Conservation (phyloP, 1,139 yeast genomes). For the Barnettozyma hawaiiensis region DNA sequence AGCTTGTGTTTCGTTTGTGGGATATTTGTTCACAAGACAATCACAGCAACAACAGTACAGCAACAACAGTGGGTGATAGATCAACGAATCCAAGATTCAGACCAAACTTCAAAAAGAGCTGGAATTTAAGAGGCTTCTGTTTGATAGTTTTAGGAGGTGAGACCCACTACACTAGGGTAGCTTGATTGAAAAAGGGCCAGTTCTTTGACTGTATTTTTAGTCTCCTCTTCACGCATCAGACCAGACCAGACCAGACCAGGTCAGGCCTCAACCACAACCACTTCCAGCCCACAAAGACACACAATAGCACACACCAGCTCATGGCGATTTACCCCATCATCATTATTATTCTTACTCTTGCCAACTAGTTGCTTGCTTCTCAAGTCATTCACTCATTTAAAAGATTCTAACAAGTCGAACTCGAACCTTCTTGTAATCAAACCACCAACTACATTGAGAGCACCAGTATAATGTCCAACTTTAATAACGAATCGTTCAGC, state of each 20-base stretch:
- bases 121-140: background rate
- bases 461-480: conserved; percentile 3
- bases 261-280: too few species aligned
- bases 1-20: background rate
- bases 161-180: too few species aligned
- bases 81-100: background rate
- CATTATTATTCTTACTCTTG: too few species aligned
- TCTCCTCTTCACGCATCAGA: background rate
- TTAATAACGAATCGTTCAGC: background rate
- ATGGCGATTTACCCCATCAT: background rate
- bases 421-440: background rate
- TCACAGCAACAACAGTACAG: background rate
- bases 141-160: background rate
- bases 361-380: background rate
- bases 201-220: background rate
- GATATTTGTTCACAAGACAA: background rate
- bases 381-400: background rate
- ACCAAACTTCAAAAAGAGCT: background rate
- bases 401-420: background rate
- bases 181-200: background rate
- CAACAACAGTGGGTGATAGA: background rate
- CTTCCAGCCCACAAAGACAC: background rate
- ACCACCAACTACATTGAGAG: background rate
- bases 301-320: background rate
- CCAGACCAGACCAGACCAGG: too few species aligned